phyloP scores from a whole-genome alignment of 129 eudicot species.

The Daucus carota region DH1_v3.0 NC_030389.2:41727001-41727500 shows the following conservation, averaged over 20 bases:
- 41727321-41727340: neutral
- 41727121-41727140: too few relatives aligned
- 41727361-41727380: constrained; percentile 4
- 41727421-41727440: neutral
- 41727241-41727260: too few relatives aligned
- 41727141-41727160: too few relatives aligned
- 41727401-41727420: constrained; percentile 3
- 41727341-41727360: neutral
- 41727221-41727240: too few relatives aligned
- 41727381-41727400: neutral
- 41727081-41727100: too few relatives aligned
- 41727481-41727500: too few relatives aligned
- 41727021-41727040: neutral
- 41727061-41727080: neutral
- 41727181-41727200: too few relatives aligned
- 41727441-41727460: neutral
- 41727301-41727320: neutral
- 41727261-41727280: neutral
- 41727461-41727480: neutral
- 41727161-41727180: too few relatives aligned
- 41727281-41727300: neutral
- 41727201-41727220: too few relatives aligned
- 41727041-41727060: neutral
- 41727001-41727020: neutral
- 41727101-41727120: too few relatives aligned